Conservation (phyloP, 2,329 filamentous ascomycete genomes). For the Sclerotinia trifoliorum region DNA sequence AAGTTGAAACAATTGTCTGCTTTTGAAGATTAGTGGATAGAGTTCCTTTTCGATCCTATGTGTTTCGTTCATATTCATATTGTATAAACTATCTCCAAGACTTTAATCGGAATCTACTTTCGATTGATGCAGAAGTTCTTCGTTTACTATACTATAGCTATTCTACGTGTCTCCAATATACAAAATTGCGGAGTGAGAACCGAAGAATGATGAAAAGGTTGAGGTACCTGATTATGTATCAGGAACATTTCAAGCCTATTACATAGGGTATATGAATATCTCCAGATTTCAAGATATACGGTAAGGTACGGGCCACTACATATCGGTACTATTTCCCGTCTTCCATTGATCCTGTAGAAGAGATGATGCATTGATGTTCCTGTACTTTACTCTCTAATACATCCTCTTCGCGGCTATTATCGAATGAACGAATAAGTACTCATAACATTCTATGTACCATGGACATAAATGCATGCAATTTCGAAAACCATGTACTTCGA, state of each 20-base stretch:
- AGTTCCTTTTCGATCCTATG: neutral
- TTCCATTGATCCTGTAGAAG: neutral
- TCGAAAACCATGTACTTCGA: neutral
- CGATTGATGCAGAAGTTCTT: neutral
- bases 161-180: neutral
- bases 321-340: neutral
- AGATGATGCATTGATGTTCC: neutral
- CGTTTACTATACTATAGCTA: neutral
- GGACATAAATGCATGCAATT: neutral
- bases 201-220: neutral
- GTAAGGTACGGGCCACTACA: neutral
- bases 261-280: neutral
- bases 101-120: neutral
- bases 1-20: neutral
- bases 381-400: neutral
- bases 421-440: neutral
- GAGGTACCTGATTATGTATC: no score
- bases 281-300: no score
- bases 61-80: neutral
- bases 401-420: neutral
- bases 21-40: neutral
- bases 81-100: neutral
- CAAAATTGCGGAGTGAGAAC: neutral
- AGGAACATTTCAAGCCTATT: neutral
- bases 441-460: neutral